phyloP scores from a whole-genome alignment of 106 monocot species.

The Dioscorea dumetorum region DNA sequence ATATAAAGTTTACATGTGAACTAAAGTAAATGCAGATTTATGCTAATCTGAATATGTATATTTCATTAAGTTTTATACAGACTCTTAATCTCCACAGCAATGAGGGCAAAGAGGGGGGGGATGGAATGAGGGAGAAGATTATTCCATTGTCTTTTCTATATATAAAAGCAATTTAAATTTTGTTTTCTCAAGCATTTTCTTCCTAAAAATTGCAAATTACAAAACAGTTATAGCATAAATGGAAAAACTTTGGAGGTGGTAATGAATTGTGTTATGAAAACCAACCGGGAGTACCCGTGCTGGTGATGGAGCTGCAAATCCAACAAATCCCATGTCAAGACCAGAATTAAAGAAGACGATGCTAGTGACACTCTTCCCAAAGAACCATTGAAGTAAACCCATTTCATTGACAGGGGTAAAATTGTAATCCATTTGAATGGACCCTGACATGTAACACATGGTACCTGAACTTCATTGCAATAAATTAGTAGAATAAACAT shows the following conservation, averaged over 20 bases:
- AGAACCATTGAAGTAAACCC: constrained; percentile 85
- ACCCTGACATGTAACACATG: constrained; percentile 85
- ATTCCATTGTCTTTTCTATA: no score
- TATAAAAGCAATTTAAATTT: no score
- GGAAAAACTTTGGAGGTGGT: no score
- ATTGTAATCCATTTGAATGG: constrained; percentile 77
- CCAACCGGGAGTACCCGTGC: constrained; percentile 80
- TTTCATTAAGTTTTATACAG: background rate
- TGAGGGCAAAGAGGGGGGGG: background rate
- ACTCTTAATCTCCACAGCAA: background rate
- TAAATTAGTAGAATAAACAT: background rate
- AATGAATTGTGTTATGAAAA: background rate
- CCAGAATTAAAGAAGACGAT: constrained; percentile 71
- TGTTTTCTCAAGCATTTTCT: no score
- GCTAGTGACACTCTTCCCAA: constrained; percentile 67
- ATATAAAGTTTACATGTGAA: background rate
- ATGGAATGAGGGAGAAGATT: no score
- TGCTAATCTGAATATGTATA: background rate
- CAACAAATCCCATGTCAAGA: constrained; percentile 75
- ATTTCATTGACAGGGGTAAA: constrained; percentile 71
- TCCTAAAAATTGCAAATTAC: no score
- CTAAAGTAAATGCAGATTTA: background rate
- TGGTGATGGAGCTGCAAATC: constrained; percentile 81
- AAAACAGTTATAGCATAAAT: no score
- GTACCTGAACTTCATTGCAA: constrained; percentile 43